Conservation (phyloP, 768 basidiomycete genomes). For the Termitomyces heimii region DNA sequence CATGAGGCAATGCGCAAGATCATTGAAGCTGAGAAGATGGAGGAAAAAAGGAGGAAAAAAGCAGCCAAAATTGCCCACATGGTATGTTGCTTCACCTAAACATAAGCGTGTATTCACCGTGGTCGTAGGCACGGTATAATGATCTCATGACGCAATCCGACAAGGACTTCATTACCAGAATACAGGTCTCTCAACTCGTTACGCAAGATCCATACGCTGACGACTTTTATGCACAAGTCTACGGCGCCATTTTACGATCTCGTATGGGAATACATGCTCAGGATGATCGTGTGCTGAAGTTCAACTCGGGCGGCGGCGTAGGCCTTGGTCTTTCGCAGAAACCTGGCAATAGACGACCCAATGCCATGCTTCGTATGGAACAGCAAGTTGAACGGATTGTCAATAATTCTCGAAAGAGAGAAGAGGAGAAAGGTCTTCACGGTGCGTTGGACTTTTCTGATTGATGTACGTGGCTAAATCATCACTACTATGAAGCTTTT, state of each 20-base stretch:
- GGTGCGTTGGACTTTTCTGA: constrained; percentile 24
- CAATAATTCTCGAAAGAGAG: constrained; percentile 79
- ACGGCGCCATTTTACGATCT: constrained; percentile 77
- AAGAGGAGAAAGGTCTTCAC: constrained; percentile 76
- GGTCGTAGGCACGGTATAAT: constrained; percentile 75
- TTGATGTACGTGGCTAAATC: not conserved
- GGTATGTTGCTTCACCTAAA: constrained; percentile 36
- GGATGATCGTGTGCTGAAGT: constrained; percentile 80
- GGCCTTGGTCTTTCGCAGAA: constrained; percentile 77
- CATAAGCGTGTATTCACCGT: constrained; percentile 5
- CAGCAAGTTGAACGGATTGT: constrained; percentile 96
- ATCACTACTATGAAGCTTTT: constrained; percentile 35
- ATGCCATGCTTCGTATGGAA: constrained; percentile 90
- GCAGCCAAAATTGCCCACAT: constrained; percentile 87
- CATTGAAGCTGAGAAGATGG: constrained; percentile 84
- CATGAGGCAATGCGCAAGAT: constrained; percentile 85
- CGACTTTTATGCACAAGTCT: constrained; percentile 98
- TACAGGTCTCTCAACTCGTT: constrained; percentile 97
- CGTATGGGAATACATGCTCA: constrained; percentile 66
- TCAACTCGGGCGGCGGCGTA: constrained; percentile 78
- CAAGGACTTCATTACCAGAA: constrained; percentile 99
- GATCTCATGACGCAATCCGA: constrained; percentile 97
- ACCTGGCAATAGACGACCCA: constrained; percentile 63
- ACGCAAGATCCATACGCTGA: constrained; percentile 97
- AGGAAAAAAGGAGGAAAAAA: constrained; percentile 74